A percentile compares a stretch with the other conserved stretches of the same genome.
Conservation (phyloP, 78 protist genomes). For the Trichosphaerium sp. region DNA sequence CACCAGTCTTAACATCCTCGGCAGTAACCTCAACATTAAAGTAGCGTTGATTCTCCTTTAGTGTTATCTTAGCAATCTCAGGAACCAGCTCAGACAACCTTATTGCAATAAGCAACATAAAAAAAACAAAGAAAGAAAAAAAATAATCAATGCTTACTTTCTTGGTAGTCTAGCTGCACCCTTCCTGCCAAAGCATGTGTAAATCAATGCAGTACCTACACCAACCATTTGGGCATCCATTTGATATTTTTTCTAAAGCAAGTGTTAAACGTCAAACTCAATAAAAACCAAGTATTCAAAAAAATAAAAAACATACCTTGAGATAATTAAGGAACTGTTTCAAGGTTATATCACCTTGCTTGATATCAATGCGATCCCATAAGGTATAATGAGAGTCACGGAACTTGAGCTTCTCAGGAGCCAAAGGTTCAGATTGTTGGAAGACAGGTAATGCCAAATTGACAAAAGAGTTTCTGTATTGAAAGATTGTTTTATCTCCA, state of each 20-base stretch:
- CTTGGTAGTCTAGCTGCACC: neutral
- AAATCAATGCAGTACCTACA: slow-evolving; percentile 52
- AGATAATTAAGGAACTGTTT: slow-evolving; percentile 25
- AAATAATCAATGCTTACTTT: too few relatives aligned
- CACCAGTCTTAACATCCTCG: too few relatives aligned
- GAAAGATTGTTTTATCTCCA: slow-evolving; percentile 43
- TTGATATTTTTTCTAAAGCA: slow-evolving; percentile 27
- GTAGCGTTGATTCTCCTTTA: too few relatives aligned
- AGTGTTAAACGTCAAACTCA: neutral
- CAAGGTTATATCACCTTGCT: slow-evolving; percentile 54
- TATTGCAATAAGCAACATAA: too few relatives aligned
- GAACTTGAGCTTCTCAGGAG: slow-evolving; percentile 55
- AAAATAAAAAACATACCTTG: neutral
- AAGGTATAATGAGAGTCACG: slow-evolving; percentile 56
- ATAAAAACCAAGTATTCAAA: neutral
- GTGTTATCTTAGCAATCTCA: too few relatives aligned
- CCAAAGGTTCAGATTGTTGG: slow-evolving; percentile 85
- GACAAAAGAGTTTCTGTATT: slow-evolving; percentile 76
- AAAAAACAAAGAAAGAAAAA: too few relatives aligned
- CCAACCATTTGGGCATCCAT: slow-evolving; percentile 61
- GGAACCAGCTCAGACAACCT: too few relatives aligned
- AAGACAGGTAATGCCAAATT: slow-evolving; percentile 95
- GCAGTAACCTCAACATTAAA: too few relatives aligned
- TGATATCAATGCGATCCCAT: slow-evolving; percentile 78
- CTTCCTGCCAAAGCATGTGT: slow-evolving; percentile 13